Evolutionary conservation across 495 filamentous ascomycete genomes (phyloP).

Genomic region (Pseudomonodictys pantanalensis): DNA sequence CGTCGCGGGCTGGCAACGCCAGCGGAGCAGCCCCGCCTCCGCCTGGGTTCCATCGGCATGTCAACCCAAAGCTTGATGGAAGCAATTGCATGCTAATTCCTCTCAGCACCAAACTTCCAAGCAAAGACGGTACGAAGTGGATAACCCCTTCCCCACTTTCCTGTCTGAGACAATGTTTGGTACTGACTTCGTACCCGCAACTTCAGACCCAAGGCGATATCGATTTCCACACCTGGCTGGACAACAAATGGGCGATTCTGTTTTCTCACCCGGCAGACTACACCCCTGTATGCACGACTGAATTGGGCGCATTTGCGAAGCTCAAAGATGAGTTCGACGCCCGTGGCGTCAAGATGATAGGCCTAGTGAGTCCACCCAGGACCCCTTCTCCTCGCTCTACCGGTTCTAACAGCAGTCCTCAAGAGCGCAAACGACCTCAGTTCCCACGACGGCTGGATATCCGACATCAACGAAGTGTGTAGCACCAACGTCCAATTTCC

Average conservation of each 20-base stretch:
- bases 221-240: constrained; percentile 57
- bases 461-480: constrained; percentile 63
- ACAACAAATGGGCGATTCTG: constrained; percentile 60
- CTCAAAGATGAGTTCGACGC: constrained; percentile 60
- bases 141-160: too few relatives aligned
- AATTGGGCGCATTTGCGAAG: constrained; percentile 66
- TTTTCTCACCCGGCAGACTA: constrained; percentile 71
- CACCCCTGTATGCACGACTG: constrained; percentile 69
- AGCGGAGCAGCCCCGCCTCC: constrained; percentile 58
- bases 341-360: constrained; percentile 65
- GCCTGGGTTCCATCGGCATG: constrained; percentile 50
- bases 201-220: constrained; percentile 67
- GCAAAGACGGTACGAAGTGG: too few relatives aligned
- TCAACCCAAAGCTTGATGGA: background rate
- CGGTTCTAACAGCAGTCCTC: background rate
- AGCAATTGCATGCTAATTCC: background rate
- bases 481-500: constrained; percentile 59
- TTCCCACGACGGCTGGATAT: constrained; percentile 61
- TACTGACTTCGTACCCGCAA: too few relatives aligned
- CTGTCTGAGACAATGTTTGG: too few relatives aligned
- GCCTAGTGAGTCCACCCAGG: constrained; percentile 46
- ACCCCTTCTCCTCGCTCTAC: background rate
- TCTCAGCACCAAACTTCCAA: constrained; percentile 61
- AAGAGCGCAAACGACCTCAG: constrained; percentile 54
- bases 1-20: constrained; percentile 41